Percentiles rank a stretch among this genome's conserved stretches.
These are phyloP conservation scores for Colletotrichum liaoningense DNA, from an alignment of 2,329 filamentous ascomycete genomes.

Conservation along the genomic window DNA sequence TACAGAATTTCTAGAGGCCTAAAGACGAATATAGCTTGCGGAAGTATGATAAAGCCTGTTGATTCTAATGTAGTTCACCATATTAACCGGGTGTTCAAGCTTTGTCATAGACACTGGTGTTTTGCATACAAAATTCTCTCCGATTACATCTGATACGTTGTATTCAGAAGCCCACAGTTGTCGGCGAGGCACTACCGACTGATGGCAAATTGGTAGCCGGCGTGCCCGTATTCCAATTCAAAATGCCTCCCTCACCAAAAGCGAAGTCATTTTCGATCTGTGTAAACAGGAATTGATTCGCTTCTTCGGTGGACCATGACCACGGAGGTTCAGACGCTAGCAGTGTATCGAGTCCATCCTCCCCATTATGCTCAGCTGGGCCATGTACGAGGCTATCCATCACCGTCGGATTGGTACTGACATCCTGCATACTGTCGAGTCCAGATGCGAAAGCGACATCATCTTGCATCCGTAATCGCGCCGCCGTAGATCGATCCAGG, in stretches of 20 bases:
- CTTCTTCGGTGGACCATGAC: slow-evolving; percentile 37
- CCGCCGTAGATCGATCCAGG: slow-evolving; percentile 56
- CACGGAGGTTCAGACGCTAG: slow-evolving; percentile 19
- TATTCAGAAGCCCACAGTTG: background rate
- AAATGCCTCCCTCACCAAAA: slow-evolving; percentile 23
- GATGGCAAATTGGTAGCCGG: background rate
- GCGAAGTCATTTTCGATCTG: slow-evolving; percentile 37
- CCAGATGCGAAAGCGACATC: background rate
- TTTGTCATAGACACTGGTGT: too few species aligned
- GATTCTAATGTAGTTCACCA: too few species aligned
- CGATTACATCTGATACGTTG: background rate
- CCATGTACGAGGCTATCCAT: background rate
- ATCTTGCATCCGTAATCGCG: slow-evolving; percentile 42
- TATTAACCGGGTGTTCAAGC: too few species aligned
- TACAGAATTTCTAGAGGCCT: too few species aligned
- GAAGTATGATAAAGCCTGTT: too few species aligned
- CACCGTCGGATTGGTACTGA: background rate
- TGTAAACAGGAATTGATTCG: slow-evolving; percentile 37
- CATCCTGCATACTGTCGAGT: background rate
- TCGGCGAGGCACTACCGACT: background rate
- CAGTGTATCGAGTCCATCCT: background rate
- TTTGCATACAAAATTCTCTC: too few species aligned
- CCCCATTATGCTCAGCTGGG: background rate
- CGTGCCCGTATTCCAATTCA: background rate
- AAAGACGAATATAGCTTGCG: too few species aligned